phyloP scores from a whole-genome alignment of 192 early-diverging fungal species.

The Coemansia sp. region DNA sequence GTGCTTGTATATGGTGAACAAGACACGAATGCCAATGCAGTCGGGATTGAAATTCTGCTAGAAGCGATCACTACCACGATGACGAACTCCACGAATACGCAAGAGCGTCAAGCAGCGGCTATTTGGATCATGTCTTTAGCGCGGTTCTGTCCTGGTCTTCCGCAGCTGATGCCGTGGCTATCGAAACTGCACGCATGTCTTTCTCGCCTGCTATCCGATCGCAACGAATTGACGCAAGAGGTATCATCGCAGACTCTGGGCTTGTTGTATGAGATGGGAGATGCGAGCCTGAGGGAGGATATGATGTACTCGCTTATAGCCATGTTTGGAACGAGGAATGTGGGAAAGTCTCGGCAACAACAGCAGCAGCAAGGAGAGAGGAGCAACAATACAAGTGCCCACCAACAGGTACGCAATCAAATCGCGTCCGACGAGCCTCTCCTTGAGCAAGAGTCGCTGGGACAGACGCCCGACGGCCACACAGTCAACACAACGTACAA shows the following conservation, averaged over 20 bases:
- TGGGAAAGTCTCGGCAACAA: neutral
- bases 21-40: slow-evolving; percentile 16
- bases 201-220: slow-evolving; percentile 71
- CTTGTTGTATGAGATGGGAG: slow-evolving; percentile 40
- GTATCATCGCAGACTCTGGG: slow-evolving; percentile 39
- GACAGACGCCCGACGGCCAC: slow-evolving; percentile 34
- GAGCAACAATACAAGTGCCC: slow-evolving; percentile 3
- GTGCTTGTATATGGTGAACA: slow-evolving; percentile 19
- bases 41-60: slow-evolving; percentile 19
- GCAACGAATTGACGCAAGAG: slow-evolving; percentile 63
- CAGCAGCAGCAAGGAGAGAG: slow-evolving; percentile 8
- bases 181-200: slow-evolving; percentile 74
- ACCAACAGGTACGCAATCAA: slow-evolving; percentile 23
- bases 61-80: slow-evolving; percentile 17
- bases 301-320: slow-evolving; percentile 41
- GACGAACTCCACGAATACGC: slow-evolving; percentile 26
- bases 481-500: slow-evolving; percentile 64
- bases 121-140: slow-evolving; percentile 42
- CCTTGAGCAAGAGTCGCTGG: slow-evolving; percentile 35
- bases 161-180: slow-evolving; percentile 50
- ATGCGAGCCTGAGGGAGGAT: slow-evolving; percentile 28
- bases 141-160: slow-evolving; percentile 27
- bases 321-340: slow-evolving; percentile 21
- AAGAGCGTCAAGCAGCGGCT: slow-evolving; percentile 41
- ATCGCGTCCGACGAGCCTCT: slow-evolving; percentile 38